Conservation (phyloP, 1,284 basidiomycete species). For the Sanghuangporus sanghuang region DNA sequence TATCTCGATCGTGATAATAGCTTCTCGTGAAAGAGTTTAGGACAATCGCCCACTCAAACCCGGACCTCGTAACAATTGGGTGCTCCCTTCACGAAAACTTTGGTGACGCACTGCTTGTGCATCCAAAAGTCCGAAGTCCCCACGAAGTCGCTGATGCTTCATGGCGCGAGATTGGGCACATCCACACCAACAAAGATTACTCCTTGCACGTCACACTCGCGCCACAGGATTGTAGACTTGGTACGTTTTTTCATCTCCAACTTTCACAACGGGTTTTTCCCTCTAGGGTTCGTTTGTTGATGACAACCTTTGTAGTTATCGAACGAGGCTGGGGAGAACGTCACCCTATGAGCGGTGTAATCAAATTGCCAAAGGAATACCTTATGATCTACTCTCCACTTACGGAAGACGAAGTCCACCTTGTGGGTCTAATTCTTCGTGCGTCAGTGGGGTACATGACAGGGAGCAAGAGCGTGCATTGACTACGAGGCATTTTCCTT, state of each 20-base stretch:
- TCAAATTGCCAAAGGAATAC: conserved; percentile 22
- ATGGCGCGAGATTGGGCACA: conserved; percentile 22
- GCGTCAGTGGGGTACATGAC: conserved; percentile 21
- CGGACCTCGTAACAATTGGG: conserved; percentile 15
- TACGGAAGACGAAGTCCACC: conserved; percentile 22
- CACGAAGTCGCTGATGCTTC: conserved; percentile 17
- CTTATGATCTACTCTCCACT: conserved; percentile 26
- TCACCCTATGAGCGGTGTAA: conserved; percentile 22
- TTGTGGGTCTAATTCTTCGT: conserved; percentile 22
- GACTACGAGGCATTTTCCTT: not conserved
- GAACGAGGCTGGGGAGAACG: conserved; percentile 26
- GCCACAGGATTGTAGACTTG: conserved; percentile 23
- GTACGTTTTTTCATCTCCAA: conserved; percentile 8
- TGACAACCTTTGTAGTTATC: conserved; percentile 20
- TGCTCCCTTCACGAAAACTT: conserved; percentile 21
- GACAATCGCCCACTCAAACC: conserved; percentile 16
- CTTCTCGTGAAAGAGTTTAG: not conserved
- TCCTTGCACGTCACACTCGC: conserved; percentile 24
- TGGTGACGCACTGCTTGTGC: conserved; percentile 19
- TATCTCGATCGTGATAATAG: not conserved
- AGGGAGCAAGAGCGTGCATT: conserved; percentile 1
- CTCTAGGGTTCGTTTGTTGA: not conserved
- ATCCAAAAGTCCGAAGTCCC: conserved; percentile 12
- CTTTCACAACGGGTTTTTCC: not conserved
- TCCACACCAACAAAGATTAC: conserved; percentile 22